phyloP scores from a whole-genome alignment of 257 asterid genomes.

The Nicotiana tomentosiformis region DNA sequence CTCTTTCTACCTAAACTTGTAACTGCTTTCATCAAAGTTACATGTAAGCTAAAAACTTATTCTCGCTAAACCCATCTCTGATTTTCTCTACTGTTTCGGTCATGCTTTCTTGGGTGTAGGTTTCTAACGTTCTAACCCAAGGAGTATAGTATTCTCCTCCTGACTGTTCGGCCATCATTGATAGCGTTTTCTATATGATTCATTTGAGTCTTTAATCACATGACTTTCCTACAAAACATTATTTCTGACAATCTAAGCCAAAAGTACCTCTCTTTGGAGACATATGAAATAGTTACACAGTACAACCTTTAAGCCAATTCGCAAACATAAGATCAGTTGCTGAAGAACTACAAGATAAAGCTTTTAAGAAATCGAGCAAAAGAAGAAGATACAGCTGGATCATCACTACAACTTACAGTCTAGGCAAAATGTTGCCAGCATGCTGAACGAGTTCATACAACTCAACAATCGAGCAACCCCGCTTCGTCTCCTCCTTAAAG shows the following conservation, averaged over 20 bases:
- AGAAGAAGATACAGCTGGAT: neutral
- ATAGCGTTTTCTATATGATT: neutral
- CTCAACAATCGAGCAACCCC: slow-evolving; percentile 93
- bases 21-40: neutral
- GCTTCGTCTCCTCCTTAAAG: slow-evolving; percentile 79
- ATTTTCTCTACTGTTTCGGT: neutral
- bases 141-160: neutral
- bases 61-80: neutral
- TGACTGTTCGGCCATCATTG: neutral
- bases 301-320: neutral
- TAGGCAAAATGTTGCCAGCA: slow-evolving; percentile 96
- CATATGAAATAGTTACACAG: neutral
- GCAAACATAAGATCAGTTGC: neutral
- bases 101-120: neutral
- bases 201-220: neutral
- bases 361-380: neutral
- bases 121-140: neutral
- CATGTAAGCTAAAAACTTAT: neutral
- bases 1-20: neutral
- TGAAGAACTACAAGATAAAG: neutral
- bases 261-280: neutral
- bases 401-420: slow-evolving; percentile 48
- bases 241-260: neutral
- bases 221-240: neutral
- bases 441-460: slow-evolving; percentile 98